Evolutionary conservation across 257 asterid genomes (phyloP).

Genomic region (Nicotiana benthamiana): DNA sequence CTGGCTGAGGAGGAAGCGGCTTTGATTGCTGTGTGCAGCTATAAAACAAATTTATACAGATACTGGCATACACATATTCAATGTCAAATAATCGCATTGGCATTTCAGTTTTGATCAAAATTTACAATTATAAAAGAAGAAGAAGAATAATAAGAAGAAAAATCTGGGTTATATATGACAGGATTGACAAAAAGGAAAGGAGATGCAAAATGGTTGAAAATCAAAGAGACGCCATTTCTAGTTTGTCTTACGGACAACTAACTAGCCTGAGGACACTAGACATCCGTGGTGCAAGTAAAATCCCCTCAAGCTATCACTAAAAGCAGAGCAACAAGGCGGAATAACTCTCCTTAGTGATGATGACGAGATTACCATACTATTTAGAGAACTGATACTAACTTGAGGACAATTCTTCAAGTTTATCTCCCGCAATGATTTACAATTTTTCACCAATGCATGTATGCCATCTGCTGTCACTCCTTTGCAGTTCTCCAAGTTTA

Average conservation of each 20-base stretch:
- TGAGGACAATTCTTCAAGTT: slow-evolving; percentile 8
- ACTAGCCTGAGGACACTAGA: background rate
- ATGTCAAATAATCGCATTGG: background rate
- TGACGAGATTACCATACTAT: slow-evolving; percentile 10
- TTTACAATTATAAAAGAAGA: background rate
- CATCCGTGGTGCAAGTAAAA: slow-evolving; percentile 18
- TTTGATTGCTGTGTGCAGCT: background rate
- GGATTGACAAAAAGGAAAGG: background rate
- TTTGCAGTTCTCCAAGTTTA: slow-evolving; percentile 6
- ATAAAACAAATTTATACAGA: background rate
- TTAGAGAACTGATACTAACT: background rate
- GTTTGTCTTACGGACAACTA: background rate
- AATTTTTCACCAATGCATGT: background rate
- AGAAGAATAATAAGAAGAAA: too few relatives aligned
- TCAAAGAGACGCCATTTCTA: background rate
- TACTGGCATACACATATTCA: background rate
- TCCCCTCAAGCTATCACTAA: slow-evolving; percentile 5
- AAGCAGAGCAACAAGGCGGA: slow-evolving; percentile 3
- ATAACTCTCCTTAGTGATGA: slow-evolving; percentile 15
- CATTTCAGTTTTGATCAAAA: background rate
- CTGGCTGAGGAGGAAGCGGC: background rate
- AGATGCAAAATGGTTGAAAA: background rate
- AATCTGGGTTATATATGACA: background rate
- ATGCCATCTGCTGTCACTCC: slow-evolving; percentile 10
- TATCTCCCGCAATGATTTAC: slow-evolving; percentile 12